Evolutionary conservation across 1,284 basidiomycete species (phyloP).

Genomic region (Cryptococcus amylolentus): DNA sequence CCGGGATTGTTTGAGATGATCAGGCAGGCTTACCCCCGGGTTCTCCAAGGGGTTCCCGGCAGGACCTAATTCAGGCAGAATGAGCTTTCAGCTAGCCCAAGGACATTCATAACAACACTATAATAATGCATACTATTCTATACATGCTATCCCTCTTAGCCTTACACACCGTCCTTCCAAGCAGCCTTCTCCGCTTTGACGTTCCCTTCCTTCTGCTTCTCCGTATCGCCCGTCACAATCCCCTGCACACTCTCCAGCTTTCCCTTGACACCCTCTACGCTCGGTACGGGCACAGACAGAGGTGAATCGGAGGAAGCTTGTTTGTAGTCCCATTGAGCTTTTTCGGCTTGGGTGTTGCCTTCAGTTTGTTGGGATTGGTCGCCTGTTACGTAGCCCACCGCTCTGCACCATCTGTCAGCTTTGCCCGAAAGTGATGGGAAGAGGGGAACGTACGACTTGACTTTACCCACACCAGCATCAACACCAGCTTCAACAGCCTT

Average conservation of each 20-base stretch:
- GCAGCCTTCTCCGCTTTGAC: conserved; percentile 41
- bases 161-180: conserved; percentile 38
- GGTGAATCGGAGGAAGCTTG: conserved; percentile 26
- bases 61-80: background rate
- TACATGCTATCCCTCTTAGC: background rate
- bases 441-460: conserved; percentile 38
- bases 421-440: background rate
- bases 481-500: conserved; percentile 36
- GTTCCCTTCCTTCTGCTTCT: conserved; percentile 48
- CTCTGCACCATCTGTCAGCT: conserved; percentile 18
- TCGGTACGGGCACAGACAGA: conserved; percentile 23
- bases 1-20: conserved; percentile 58
- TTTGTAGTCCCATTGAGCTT: conserved; percentile 42
- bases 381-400: conserved; percentile 44
- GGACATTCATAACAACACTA: background rate
- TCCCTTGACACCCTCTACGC: conserved; percentile 36
- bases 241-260: conserved; percentile 44
- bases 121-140: background rate
- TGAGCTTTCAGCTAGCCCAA: background rate
- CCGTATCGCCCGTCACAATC: conserved; percentile 42
- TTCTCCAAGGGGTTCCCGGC: conserved; percentile 40
- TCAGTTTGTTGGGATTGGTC: conserved; percentile 38
- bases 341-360: conserved; percentile 45
- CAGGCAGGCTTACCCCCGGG: conserved; percentile 48
- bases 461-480: conserved; percentile 39